phyloP scores from a whole-genome alignment of 2,329 filamentous ascomycete species.

The Dothidotthia symphoricarpi region DNA sequence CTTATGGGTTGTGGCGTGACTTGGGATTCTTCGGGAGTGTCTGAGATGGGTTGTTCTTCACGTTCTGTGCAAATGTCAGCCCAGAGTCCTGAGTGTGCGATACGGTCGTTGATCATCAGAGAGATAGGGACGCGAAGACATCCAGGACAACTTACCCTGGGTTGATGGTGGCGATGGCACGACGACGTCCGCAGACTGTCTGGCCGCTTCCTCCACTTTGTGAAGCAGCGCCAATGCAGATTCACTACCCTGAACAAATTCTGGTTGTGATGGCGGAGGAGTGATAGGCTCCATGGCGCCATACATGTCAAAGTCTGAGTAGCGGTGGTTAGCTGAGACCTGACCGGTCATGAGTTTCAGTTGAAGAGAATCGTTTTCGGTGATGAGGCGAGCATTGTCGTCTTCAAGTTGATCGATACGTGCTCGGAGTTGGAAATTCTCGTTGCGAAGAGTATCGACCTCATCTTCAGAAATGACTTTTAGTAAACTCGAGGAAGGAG shows the following conservation, averaged over 20 bases:
- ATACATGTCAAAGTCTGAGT: slow-evolving; percentile 22
- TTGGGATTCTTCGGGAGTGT: slow-evolving; percentile 5
- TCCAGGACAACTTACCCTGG: too few relatives aligned
- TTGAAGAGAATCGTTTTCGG: slow-evolving; percentile 2
- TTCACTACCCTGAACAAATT: slow-evolving; percentile 17
- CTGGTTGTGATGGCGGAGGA: slow-evolving; percentile 6
- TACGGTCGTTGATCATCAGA: too few relatives aligned
- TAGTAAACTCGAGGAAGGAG: neutral
- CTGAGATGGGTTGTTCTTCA: slow-evolving; percentile 1
- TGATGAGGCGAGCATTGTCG: slow-evolving; percentile 2
- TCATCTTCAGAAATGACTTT: slow-evolving; percentile 1
- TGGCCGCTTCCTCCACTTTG: slow-evolving; percentile 20
- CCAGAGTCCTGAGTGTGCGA: slow-evolving; percentile 1
- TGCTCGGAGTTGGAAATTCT: slow-evolving; percentile 10
- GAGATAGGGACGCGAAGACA: too few relatives aligned
- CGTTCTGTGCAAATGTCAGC: slow-evolving; percentile 1
- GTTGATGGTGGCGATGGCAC: too few relatives aligned
- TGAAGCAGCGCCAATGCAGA: slow-evolving; percentile 23
- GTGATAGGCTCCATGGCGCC: slow-evolving; percentile 3
- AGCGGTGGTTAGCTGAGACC: slow-evolving; percentile 11
- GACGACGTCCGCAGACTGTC: neutral
- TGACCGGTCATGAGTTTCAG: neutral
- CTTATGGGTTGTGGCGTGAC: slow-evolving; percentile 6
- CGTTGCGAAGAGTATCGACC: slow-evolving; percentile 4
- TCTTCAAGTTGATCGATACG: slow-evolving; percentile 8